phyloP scores from a whole-genome alignment of 345 rosid species.

The Cochlearia excelsa region DNA sequence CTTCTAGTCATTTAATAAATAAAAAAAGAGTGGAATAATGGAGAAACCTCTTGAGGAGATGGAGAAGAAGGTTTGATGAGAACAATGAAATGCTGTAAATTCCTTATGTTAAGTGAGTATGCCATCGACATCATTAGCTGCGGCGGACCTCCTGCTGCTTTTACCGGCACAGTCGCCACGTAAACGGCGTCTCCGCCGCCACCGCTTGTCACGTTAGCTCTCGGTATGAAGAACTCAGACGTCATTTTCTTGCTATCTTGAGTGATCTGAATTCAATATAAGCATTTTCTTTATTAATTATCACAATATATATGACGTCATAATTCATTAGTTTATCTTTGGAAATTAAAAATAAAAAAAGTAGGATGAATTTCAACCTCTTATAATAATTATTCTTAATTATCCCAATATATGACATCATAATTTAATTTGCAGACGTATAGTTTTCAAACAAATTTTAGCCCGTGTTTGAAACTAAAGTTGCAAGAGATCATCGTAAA shows the following conservation, averaged over 20 bases:
- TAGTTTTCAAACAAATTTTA: no score
- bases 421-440: no score
- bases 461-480: no score
- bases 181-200: conserved; percentile 51
- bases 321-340: no score
- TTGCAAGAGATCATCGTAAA: no score
- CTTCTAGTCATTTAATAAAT: conserved; percentile 6
- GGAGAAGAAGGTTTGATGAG: conserved; percentile 39
- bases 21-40: neutral
- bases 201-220: conserved; percentile 22
- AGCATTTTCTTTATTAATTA: no score
- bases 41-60: conserved; percentile 21
- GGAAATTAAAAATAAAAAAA: no score
- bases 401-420: no score
- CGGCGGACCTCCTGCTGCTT: conserved; percentile 55
- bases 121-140: conserved; percentile 56
- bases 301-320: no score
- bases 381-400: no score
- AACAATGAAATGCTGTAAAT: conserved; percentile 60
- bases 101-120: conserved; percentile 52
- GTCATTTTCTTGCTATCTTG: conserved; percentile 20
- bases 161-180: conserved; percentile 57
- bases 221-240: conserved; percentile 26
- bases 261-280: no score
- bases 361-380: no score